Percentiles rank a stretch among this genome's conserved stretches.
These are phyloP conservation scores for Erucastrum elatum DNA, from an alignment of 345 rosid genomes.

Conservation along the genomic window DNA sequence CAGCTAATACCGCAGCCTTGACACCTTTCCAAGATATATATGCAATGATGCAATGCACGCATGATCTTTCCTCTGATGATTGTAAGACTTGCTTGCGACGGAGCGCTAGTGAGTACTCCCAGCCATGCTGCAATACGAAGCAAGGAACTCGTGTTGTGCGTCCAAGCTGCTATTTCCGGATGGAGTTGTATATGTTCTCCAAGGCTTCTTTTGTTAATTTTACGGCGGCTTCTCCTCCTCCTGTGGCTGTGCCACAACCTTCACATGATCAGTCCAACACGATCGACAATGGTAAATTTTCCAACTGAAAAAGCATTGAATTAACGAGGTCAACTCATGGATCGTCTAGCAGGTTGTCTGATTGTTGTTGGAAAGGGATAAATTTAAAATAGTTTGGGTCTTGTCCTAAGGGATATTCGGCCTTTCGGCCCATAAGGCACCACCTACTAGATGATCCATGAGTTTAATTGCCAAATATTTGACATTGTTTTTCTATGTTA, in stretches of 20 bases:
- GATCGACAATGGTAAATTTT: neutral
- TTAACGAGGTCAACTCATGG: too few species aligned
- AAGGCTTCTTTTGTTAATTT: neutral
- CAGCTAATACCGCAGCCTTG: neutral
- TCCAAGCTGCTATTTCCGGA: neutral
- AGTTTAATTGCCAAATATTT: neutral
- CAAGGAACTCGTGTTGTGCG: neutral
- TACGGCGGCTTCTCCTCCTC: neutral
- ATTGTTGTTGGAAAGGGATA: neutral
- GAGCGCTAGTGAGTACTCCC: neutral
- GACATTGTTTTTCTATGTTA: neutral
- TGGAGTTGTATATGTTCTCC: neutral
- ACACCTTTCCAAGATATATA: neutral
- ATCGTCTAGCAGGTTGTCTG: too few species aligned
- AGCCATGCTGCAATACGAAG: neutral
- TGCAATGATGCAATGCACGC: neutral
- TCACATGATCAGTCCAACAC: neutral
- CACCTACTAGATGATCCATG: too few species aligned
- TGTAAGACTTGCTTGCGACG: neutral
- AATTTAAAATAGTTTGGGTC: neutral
- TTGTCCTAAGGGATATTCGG: neutral
- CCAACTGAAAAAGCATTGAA: neutral
- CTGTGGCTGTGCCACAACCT: neutral
- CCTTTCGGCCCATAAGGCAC: neutral
- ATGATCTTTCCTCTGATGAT: neutral